phyloP scores from a whole-genome alignment of 805 yeast species.

The Scheffersomyces spartinae region DNA sequence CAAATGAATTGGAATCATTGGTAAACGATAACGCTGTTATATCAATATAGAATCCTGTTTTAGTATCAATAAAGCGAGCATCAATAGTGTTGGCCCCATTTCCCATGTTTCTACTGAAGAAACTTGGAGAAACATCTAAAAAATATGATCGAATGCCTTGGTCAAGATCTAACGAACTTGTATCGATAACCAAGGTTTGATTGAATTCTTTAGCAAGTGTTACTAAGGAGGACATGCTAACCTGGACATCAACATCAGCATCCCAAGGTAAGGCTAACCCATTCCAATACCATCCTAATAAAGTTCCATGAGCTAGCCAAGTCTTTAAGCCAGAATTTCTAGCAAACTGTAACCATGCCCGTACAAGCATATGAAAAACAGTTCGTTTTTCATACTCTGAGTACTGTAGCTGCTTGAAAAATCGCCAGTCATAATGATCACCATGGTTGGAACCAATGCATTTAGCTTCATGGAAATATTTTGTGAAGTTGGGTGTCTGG shows the following conservation, averaged over 20 bases:
- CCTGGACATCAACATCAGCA: slow-evolving; percentile 53
- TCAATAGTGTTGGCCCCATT: slow-evolving; percentile 42
- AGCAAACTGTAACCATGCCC: slow-evolving; percentile 42
- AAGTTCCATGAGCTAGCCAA: slow-evolving; percentile 59
- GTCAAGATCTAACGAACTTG: slow-evolving; percentile 3
- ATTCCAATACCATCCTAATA: slow-evolving; percentile 55
- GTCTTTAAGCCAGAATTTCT: slow-evolving; percentile 34
- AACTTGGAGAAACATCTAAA: slow-evolving; percentile 13
- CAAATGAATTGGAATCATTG: slow-evolving; percentile 8
- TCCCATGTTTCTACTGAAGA: slow-evolving; percentile 16
- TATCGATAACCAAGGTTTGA: slow-evolving; percentile 36
- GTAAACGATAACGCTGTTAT: slow-evolving; percentile 26
- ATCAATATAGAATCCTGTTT: slow-evolving; percentile 36
- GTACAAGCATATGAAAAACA: slow-evolving; percentile 34
- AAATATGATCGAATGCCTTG: slow-evolving; percentile 10
- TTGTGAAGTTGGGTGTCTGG: slow-evolving; percentile 6
- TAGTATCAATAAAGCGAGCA: slow-evolving; percentile 42
- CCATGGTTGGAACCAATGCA: slow-evolving; percentile 12
- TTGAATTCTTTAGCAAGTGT: slow-evolving; percentile 36
- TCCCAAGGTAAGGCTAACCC: slow-evolving; percentile 60
- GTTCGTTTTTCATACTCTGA: slow-evolving; percentile 23
- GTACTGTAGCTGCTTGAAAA: slow-evolving; percentile 12
- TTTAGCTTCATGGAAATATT: slow-evolving; percentile 33
- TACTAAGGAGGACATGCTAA: slow-evolving; percentile 39
- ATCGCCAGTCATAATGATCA: slow-evolving; percentile 25